phyloP scores from a whole-genome alignment of 2,329 filamentous ascomycete species.

The Beauveria caledonica region DNA sequence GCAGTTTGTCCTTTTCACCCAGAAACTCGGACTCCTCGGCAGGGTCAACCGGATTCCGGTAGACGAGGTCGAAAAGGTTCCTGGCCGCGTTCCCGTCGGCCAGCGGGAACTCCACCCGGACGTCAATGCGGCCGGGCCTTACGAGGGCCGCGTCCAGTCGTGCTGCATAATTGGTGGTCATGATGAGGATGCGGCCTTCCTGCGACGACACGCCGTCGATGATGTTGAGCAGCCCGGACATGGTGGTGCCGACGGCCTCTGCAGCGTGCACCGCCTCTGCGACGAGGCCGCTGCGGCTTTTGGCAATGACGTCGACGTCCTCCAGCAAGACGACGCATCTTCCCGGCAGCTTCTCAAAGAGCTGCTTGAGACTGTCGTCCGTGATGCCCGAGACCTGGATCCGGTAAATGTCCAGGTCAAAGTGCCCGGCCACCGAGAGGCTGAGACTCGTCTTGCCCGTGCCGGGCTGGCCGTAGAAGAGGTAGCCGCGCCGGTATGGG shows the following conservation, averaged over 20 bases:
- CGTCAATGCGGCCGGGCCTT: slow-evolving; percentile 54
- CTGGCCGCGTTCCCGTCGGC: not conserved
- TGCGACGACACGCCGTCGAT: slow-evolving; percentile 60
- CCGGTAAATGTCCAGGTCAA: slow-evolving; percentile 42
- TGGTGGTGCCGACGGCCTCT: slow-evolving; percentile 20
- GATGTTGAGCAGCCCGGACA: slow-evolving; percentile 59
- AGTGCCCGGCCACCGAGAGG: slow-evolving; percentile 42
- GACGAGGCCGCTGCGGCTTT: not conserved
- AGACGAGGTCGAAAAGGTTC: not conserved
- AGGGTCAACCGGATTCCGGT: not conserved
- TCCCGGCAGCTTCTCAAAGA: slow-evolving; percentile 44
- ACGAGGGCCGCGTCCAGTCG: slow-evolving; percentile 54
- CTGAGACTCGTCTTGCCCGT: slow-evolving; percentile 52
- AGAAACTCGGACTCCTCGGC: not conserved
- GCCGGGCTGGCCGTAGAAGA: slow-evolving; percentile 56
- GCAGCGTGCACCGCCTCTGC: not conserved
- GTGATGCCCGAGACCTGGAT: slow-evolving; percentile 41
- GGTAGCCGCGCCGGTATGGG: slow-evolving; percentile 42
- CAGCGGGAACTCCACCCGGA: slow-evolving; percentile 33
- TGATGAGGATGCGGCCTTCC: slow-evolving; percentile 60
- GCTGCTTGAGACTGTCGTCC: slow-evolving; percentile 40
- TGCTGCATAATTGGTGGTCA: slow-evolving; percentile 61
- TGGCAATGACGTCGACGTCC: slow-evolving; percentile 39
- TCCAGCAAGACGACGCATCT: slow-evolving; percentile 47
- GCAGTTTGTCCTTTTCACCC: not conserved